Evolutionary conservation across 129 eudicot species (phyloP).

Genomic region (Flaveria bidentis): DNA sequence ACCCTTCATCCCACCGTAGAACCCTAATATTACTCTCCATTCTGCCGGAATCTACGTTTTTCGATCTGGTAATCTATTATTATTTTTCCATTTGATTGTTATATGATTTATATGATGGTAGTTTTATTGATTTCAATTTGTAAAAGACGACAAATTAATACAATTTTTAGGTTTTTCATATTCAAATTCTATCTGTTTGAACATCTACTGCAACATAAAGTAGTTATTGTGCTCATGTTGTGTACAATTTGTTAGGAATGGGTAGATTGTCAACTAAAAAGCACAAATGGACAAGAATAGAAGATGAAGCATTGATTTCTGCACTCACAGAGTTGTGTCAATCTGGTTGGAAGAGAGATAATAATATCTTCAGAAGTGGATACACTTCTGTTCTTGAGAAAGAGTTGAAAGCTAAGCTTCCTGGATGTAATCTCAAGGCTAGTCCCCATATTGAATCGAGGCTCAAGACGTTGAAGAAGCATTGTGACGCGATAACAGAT

Average conservation of each 20-base stretch:
- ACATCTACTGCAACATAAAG: background rate
- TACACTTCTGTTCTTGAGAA: constrained; percentile 40
- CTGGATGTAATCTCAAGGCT: constrained; percentile 44
- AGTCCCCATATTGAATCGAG: constrained; percentile 47
- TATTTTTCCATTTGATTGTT: too few species aligned
- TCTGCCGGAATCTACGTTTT: constrained; percentile 22
- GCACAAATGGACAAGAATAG: constrained; percentile 44
- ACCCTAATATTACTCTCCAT: background rate
- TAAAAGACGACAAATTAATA: background rate
- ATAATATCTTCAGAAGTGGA: constrained; percentile 42
- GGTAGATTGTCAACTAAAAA: constrained; percentile 38
- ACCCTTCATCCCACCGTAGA: constrained; percentile 22
- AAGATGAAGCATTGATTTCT: constrained; percentile 46
- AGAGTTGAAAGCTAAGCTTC: constrained; percentile 42
- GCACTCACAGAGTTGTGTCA: constrained; percentile 43
- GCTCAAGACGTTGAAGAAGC: constrained; percentile 42
- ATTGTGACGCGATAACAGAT: constrained; percentile 42
- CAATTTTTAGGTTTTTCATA: background rate
- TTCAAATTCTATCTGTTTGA: background rate
- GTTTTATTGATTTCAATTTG: background rate
- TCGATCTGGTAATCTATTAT: background rate
- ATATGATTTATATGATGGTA: background rate
- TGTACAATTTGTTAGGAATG: constrained; percentile 31
- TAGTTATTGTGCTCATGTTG: background rate
- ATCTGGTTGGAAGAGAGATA: constrained; percentile 43